Evolutionary conservation across 805 yeast species (phyloP), one percentile per base, ranked within the genome.

Genomic region (Debaryomyces maramus): DNA sequence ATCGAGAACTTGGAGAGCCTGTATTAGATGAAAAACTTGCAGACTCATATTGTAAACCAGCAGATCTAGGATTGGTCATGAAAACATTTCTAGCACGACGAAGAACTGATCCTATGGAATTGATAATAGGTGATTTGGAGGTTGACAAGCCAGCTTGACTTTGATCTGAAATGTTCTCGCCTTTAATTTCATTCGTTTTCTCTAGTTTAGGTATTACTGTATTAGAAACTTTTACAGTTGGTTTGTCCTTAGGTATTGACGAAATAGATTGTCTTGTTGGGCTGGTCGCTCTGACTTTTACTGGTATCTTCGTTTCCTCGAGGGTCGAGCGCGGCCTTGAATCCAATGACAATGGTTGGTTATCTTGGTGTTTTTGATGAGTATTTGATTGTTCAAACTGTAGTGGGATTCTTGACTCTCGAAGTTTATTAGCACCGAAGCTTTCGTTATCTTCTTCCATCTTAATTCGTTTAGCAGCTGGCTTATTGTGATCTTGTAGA

Each of bases 41-140:
- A 14, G 32, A 17, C 14, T 36, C 33, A n/a, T 27, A 20, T 23
- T 34, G 37, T 9, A 35, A 39, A 10, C 38, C 36, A 11, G 29
- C 29, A 5, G 36, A 33, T 16, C 28, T 39, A 13, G 34, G 20
- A 21, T 28, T 29, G 9, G 15, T 34, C 20, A 37, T 19, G 22
- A 44, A 41, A 6, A 41, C 42, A 37, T 41, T 40, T 29, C 44
- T 38, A 6, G 47, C 40, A 13, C 47, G 45, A n/a, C 47, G 45
- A 37, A 45, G 40, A 30, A 43, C 41, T 9, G 41, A 39, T 7
- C 22, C 38, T 7, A 33, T 33, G 5, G 41, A 39, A 33, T 33
- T 33, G 9, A 33, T 20, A 21, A 21, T 15, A 20, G 36, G 36
- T 7, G 36, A 33, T 32, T 29, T 29, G n/a, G 32, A 29, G 11